Evolutionary conservation across 768 basidiomycete genomes (phyloP), one percentile per base, ranked within the genome.

Genomic region (Hygrocybe punicea): DNA sequence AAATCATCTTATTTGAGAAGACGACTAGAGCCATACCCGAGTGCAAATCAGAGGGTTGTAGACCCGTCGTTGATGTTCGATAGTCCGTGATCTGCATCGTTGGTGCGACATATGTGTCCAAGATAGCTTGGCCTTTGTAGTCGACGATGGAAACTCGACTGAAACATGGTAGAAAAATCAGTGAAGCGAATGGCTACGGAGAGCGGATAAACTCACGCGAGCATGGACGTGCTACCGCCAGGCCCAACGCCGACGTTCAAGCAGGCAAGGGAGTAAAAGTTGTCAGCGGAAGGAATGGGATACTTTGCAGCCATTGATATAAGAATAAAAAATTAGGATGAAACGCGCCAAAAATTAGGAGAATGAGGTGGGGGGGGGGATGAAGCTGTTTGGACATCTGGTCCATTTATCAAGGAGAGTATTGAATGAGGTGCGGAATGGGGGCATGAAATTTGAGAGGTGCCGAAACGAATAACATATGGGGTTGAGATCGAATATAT

Each of bases 201-300:
- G 21, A 23, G 25, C 2, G 37, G 29, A 42, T 2, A 21, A 3
- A 19, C 86, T 60, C 74, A 91, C 90, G 89, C 90, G 35, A 92
- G 76, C 84, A 92, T 87, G 37, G 85, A 81, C 2, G 90, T 92
- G 14, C 86, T 86, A 6, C 90, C 90, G 3, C 89, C 89, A 16
- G 87, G 85, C 25, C 89, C 89, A 36, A 88, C 85, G 11, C 90
- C 90, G n/a, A 91, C 85, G 60, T 83, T 84, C 51, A 77, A 74
- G 60, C 84, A 89, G 14, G 86, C 81, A 42, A 91, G 68, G 6
- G 84, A 79, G 42, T 87, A 68, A 60, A 84, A 76, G 55, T 79
- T 78, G 42, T 72, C 84, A 21, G 66, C 62, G 40, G 73, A 62
- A 19, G 71, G 71, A 57, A 72, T 62, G 53, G 70, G 68, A 34